These are phyloP conservation scores for Aspergillus niger DNA, from an alignment of 2,329 filamentous ascomycete species.

Conservation along the genomic window DNA sequence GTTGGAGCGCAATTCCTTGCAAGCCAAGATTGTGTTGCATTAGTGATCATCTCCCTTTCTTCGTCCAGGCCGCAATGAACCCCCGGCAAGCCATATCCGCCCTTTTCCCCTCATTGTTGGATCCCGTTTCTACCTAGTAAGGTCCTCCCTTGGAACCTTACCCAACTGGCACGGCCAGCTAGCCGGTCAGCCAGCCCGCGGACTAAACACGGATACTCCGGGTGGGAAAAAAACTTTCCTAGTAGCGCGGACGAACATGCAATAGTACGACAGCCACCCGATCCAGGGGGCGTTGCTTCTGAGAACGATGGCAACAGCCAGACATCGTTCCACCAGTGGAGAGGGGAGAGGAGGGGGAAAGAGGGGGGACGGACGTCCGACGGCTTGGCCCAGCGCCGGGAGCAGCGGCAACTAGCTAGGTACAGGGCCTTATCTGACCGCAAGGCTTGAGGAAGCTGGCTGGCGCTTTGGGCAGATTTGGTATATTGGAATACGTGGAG, in stretches of 20 bases:
- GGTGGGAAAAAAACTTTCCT: too few relatives aligned
- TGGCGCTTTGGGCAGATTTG: too few relatives aligned
- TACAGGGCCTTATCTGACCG: background rate
- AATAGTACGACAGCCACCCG: background rate
- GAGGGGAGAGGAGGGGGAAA: background rate
- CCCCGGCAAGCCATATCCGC: background rate
- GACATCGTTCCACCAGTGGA: background rate
- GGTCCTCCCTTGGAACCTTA: too few relatives aligned
- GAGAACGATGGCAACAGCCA: too few relatives aligned
- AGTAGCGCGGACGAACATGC: background rate
- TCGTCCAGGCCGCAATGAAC: background rate
- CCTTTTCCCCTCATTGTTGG: background rate
- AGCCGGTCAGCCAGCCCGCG: too few relatives aligned
- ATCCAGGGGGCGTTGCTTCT: background rate
- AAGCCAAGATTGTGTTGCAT: background rate
- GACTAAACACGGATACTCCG: too few relatives aligned
- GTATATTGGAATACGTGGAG: too few relatives aligned
- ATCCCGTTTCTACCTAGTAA: too few relatives aligned
- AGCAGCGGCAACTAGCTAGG: background rate
- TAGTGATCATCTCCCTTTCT: background rate
- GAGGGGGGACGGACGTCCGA: conserved; percentile 7
- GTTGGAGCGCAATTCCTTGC: background rate
- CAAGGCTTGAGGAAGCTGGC: background rate
- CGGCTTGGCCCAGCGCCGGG: background rate
- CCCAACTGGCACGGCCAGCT: too few relatives aligned